Conservation (phyloP, 2,329 filamentous ascomycete species). For the Pyrenophora teres region DNA sequence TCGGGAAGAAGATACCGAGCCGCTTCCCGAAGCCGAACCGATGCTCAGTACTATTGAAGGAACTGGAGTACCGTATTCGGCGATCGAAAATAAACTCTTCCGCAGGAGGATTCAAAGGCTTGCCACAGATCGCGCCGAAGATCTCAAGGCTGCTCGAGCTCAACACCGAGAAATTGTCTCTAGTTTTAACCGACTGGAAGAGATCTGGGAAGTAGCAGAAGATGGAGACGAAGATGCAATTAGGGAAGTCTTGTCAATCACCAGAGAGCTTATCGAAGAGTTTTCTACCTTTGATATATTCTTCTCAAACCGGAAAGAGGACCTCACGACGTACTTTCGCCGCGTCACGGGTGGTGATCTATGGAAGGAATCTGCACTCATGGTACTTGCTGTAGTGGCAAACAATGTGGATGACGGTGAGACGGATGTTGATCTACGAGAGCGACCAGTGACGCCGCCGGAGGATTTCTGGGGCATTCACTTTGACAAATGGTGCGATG, state of each 20-base stretch:
- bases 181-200: conserved; percentile 53
- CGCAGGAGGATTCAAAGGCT: conserved; percentile 36
- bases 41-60: conserved; percentile 31
- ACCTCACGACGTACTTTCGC: conserved; percentile 44
- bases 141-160: conserved; percentile 50
- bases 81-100: conserved; percentile 37
- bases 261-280: conserved; percentile 62
- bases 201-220: conserved; percentile 50
- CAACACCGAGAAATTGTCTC: conserved; percentile 48
- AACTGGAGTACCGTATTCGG: conserved; percentile 34
- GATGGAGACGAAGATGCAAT: conserved; percentile 56
- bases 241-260: conserved; percentile 63
- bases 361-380: conserved; percentile 43
- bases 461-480: conserved; percentile 74
- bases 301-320: conserved; percentile 57
- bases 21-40: conserved; percentile 6
- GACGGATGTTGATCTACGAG: conserved; percentile 32
- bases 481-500: conserved; percentile 84
- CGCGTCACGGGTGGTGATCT: conserved; percentile 38
- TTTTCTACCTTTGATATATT: conserved; percentile 65
- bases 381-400: conserved; percentile 42
- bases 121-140: conserved; percentile 31
- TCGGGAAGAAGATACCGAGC: conserved; percentile 14
- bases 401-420: conserved; percentile 43
- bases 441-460: conserved; percentile 47